These are phyloP conservation scores for Carex myosuroides DNA, from an alignment of 176 grass and related monocot genomes.

Conservation along the genomic window DNA sequence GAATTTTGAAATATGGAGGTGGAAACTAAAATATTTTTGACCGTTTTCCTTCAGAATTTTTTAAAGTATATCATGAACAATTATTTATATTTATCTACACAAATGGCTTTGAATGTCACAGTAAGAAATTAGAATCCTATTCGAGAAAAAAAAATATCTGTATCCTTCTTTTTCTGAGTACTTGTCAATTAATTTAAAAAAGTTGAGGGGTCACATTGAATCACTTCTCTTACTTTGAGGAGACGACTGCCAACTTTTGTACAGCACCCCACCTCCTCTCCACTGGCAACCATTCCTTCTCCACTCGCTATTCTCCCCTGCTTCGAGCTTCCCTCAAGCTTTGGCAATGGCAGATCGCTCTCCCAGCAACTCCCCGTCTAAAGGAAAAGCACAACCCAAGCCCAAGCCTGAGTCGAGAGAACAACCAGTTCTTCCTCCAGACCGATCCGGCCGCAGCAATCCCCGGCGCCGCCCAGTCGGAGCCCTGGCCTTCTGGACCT, in stretches of 20 bases:
- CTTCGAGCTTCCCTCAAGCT: neutral
- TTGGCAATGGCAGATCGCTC: neutral
- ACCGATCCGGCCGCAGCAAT: constrained; percentile 5
- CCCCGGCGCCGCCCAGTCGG: constrained; percentile 11
- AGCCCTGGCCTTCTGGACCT: constrained; percentile 71
- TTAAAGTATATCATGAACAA: neutral
- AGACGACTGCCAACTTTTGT: neutral
- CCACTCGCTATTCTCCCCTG: neutral
- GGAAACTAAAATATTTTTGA: no score
- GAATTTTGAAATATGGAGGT: no score
- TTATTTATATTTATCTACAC: neutral
- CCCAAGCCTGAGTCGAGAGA: neutral
- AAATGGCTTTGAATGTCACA: neutral
- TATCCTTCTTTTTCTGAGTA: neutral
- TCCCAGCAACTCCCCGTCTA: neutral
- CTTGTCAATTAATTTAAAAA: neutral
- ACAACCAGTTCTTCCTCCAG: neutral
- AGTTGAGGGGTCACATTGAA: neutral
- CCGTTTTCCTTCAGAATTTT: neutral
- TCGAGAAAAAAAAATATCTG: no score
- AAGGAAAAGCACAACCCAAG: neutral
- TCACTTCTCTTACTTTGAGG: neutral
- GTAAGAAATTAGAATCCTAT: neutral
- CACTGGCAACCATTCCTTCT: neutral
- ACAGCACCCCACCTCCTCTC: neutral